Base-by-base conservation (phyloP, 306 rosid genomes). In the Oxytropis ochrocephala region DNA sequence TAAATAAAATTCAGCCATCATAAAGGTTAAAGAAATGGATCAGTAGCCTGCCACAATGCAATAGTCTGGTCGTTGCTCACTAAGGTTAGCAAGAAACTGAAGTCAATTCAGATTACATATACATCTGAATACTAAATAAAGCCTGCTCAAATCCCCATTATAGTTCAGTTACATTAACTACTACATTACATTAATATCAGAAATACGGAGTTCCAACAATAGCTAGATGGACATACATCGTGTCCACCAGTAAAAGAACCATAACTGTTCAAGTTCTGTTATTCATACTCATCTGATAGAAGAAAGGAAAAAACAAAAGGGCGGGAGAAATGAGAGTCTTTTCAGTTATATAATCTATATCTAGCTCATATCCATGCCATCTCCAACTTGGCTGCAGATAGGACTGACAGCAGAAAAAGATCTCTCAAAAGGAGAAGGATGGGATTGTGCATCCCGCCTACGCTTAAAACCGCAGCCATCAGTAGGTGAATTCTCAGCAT, bases 331-430 rank as follows among this genome's bases (percentile, higher is more conserved):
- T 72, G 67, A 74, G 6, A 67, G 81, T 76, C 78, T 73, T 79
- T 43, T 74, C 73, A 63, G 70, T 82, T 74, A 50, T 52, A 73
- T 64, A 72, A 69, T 51, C 70, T 75, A 76, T 62, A 70, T 83
- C 95, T 88, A 89, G 87, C 80, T 88, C 87, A 78, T 61, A 83
- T 90, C 96, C 93, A 86, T 92, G 89, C 88, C 96, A 70, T 92
- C 96, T 76, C 91, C 88, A 77, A 86, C 88, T 86, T 87, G 95
- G 87, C 86, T 85, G 84, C 91, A 92, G 69, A 92, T 85, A 70
- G 96, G 96, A 72, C 82, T 81, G 78, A 81, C 91, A 75, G 87
- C 83, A 65, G 91, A 72, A 81, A 92, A 87, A 62, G 93, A 87
- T 67, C 86, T 85, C 90, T 93, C 96, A 2, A 93, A 93, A 4